Conservation (phyloP, 805 yeast species). For the Saturnispora gosingensis region DNA sequence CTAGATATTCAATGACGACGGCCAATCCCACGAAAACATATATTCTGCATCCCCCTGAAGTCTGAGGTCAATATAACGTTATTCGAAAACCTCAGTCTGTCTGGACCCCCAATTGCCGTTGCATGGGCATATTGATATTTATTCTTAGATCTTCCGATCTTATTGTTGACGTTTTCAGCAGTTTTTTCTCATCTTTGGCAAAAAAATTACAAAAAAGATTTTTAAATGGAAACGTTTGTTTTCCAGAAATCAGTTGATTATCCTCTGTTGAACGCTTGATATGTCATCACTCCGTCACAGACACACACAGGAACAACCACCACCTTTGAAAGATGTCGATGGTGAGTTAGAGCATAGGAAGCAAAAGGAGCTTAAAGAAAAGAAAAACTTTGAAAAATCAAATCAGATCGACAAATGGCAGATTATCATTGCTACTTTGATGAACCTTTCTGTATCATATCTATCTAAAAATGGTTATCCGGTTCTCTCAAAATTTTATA, state of each 20-base stretch:
- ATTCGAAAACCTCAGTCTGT: no score
- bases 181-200: not conserved
- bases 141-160: not conserved
- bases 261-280: not conserved
- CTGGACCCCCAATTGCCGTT: no score
- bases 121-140: no score
- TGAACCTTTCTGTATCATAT: constrained; percentile 13
- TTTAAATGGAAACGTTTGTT: not conserved
- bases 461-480: constrained; percentile 19
- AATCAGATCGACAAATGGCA: constrained; percentile 15
- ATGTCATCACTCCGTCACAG: not conserved
- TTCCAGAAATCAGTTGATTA: not conserved
- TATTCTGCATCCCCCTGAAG: no score
- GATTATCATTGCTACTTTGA: constrained; percentile 14
- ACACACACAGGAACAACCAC: not conserved
- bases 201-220: constrained; percentile 1
- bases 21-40: no score
- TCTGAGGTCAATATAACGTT: no score
- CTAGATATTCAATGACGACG: no score
- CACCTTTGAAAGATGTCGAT: not conserved
- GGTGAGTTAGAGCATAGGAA: not conserved
- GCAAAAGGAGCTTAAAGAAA: not conserved
- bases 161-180: not conserved
- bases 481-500: constrained; percentile 28
- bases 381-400: constrained; percentile 7